Conservation (phyloP, 805 yeast species). For the Cyberlindnera amylophila region DNA sequence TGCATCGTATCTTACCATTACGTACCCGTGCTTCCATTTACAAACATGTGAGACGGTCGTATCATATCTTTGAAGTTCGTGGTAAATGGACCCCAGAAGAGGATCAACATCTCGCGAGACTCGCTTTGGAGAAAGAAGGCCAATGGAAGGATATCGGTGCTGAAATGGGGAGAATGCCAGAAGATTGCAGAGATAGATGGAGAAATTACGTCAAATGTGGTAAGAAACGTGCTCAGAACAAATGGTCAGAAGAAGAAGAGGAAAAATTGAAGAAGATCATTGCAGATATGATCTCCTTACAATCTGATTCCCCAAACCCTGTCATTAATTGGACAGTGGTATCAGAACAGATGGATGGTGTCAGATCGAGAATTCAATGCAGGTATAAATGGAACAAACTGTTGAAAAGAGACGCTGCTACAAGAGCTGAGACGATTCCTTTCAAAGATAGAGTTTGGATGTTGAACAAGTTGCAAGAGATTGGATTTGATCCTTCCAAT, state of each 20-base stretch:
- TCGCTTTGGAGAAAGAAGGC: conserved; percentile 66
- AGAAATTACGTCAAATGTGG: conserved; percentile 95
- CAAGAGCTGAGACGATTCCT: conserved; percentile 41
- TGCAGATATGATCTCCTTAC: conserved; percentile 40
- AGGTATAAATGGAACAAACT: conserved; percentile 93
- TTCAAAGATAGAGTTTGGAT: conserved; percentile 49
- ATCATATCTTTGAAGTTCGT: conserved; percentile 80
- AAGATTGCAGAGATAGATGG: conserved; percentile 96
- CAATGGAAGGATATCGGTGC: conserved; percentile 88
- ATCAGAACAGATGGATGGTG: conserved; percentile 85
- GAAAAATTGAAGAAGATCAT: conserved; percentile 53
- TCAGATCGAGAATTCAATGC: conserved; percentile 88
- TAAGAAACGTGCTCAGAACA: conserved; percentile 62
- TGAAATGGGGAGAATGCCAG: conserved; percentile 88
- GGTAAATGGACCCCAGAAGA: conserved; percentile 90
- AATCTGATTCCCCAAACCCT: conserved; percentile 29
- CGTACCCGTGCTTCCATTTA: conserved; percentile 87
- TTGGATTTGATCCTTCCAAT: conserved; percentile 38
- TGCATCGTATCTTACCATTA: conserved; percentile 75
- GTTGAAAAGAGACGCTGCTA: conserved; percentile 51
- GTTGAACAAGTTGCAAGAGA: conserved; percentile 41
- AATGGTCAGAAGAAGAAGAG: conserved; percentile 80
- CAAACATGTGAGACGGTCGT: conserved; percentile 87
- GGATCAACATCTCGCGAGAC: conserved; percentile 59
- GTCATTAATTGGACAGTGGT: conserved; percentile 86